A percentile compares a stretch with the other conserved stretches of the same genome.
These are phyloP conservation scores for Oryza nivara DNA, from an alignment of 176 grass and related monocot species.

Conservation along the genomic window DNA sequence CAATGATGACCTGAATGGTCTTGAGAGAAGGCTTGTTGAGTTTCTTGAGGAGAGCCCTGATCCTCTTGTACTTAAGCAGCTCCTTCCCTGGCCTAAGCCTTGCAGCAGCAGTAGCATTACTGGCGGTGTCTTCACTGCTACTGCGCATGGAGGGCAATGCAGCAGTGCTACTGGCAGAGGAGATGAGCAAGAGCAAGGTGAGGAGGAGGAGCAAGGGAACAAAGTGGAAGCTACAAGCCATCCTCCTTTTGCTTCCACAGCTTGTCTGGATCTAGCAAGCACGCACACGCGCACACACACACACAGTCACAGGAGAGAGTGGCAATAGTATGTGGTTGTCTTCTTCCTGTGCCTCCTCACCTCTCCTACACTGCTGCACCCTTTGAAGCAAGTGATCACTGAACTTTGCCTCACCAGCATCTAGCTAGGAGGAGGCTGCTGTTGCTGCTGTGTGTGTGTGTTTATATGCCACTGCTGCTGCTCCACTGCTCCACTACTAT, in stretches of 20 bases:
- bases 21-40: constrained; percentile 80
- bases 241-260: constrained; percentile 30
- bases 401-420: no score
- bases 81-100: constrained; percentile 40
- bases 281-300: not conserved
- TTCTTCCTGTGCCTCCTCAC: constrained; percentile 25
- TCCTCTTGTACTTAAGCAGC: constrained; percentile 48
- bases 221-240: constrained; percentile 76
- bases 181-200: constrained; percentile 30
- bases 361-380: not conserved
- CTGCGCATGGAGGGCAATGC: constrained; percentile 17
- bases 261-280: constrained; percentile 47
- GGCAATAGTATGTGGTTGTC: constrained; percentile 40
- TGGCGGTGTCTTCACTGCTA: not conserved
- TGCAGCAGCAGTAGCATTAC: constrained; percentile 18
- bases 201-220: constrained; percentile 43
- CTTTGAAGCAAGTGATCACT: not conserved
- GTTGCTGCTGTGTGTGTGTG: not conserved
- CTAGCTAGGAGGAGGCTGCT: no score
- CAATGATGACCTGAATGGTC: constrained; percentile 57
- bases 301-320: not conserved
- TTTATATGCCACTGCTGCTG: not conserved
- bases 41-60: constrained; percentile 60
- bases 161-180: not conserved
- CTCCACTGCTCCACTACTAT: not conserved